These are phyloP conservation scores for Parathielavia appendiculata DNA, from an alignment of 495 filamentous ascomycete genomes.

Conservation along the genomic window DNA sequence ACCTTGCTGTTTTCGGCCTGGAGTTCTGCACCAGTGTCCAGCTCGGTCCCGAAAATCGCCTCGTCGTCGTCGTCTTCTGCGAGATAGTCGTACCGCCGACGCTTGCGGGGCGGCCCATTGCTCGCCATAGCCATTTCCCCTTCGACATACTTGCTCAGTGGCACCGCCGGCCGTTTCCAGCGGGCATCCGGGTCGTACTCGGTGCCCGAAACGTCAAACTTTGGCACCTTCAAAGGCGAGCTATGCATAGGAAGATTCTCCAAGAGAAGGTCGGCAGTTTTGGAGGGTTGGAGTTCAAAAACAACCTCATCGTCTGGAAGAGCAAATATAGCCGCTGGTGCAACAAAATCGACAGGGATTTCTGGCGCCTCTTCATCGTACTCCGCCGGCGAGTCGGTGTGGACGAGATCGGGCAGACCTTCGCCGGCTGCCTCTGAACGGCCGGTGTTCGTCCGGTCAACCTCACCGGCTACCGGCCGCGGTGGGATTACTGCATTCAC, in stretches of 20 bases:
- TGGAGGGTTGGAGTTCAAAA: conserved; percentile 70
- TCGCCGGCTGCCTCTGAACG: conserved; percentile 23
- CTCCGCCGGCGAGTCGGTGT: conserved; percentile 45
- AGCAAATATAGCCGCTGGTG: conserved; percentile 77
- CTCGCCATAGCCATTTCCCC: conserved; percentile 69
- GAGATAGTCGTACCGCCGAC: conserved; percentile 71
- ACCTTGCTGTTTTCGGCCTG: conserved; percentile 72
- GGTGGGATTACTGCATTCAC: conserved; percentile 51
- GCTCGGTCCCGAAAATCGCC: conserved; percentile 41
- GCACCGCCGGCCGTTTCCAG: conserved; percentile 74
- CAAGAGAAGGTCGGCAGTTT: conserved; percentile 75
- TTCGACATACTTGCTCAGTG: conserved; percentile 76
- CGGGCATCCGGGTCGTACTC: conserved; percentile 59
- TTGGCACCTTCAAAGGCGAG: conserved; percentile 55
- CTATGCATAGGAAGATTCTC: conserved; percentile 76
- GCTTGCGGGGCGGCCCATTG: conserved; percentile 65
- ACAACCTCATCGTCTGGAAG: conserved; percentile 75
- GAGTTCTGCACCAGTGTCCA: conserved; percentile 38
- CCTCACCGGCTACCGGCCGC: conserved; percentile 10
- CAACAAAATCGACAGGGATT: conserved; percentile 40
- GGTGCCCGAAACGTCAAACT: conserved; percentile 49
- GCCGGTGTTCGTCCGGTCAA: conserved; percentile 28
- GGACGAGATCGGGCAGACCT: conserved; percentile 66
- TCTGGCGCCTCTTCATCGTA: conserved; percentile 45
- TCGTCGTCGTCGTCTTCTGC: conserved; percentile 56